phyloP scores from a whole-genome alignment of 139 green algal species.

The Edaphochlamys debaryana region DNA sequence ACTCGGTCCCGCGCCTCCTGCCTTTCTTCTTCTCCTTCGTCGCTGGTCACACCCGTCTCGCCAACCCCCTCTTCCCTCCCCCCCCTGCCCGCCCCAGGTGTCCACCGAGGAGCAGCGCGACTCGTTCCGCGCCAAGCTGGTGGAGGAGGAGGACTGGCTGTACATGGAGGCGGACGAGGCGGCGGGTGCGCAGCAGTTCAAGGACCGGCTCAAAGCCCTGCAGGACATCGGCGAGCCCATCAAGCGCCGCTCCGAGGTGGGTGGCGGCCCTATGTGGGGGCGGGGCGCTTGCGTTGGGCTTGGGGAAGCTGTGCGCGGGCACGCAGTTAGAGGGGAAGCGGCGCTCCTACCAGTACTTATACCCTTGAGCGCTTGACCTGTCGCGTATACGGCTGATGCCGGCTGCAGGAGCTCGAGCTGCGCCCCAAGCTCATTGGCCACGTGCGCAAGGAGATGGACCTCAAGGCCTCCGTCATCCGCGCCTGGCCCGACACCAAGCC shows the following conservation, averaged over 20 bases:
- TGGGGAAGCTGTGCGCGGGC: no score
- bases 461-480: conserved; percentile 56
- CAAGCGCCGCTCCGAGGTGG: conserved; percentile 40
- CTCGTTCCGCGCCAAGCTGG: conserved; percentile 68
- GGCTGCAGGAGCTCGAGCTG: conserved; percentile 44
- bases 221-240: conserved; percentile 66
- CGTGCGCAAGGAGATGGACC: conserved; percentile 61
- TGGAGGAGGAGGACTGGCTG: conserved; percentile 93
- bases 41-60: no score
- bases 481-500: conserved; percentile 83
- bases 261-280: background rate
- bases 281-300: background rate
- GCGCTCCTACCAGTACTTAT: no score
- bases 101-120: conserved; percentile 81
- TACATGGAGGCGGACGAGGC: conserved; percentile 86
- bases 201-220: conserved; percentile 62
- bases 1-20: no score
- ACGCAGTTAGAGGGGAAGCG: no score
- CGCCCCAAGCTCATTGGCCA: conserved; percentile 59
- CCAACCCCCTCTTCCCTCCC: background rate
- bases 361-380: no score
- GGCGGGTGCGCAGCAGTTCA: conserved; percentile 36
- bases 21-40: no score
- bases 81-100: conserved; percentile 56
- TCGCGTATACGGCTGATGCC: no score